Base-by-base conservation (phyloP, 1,284 basidiomycete genomes). In the Wolfiporia cocos region DNA sequence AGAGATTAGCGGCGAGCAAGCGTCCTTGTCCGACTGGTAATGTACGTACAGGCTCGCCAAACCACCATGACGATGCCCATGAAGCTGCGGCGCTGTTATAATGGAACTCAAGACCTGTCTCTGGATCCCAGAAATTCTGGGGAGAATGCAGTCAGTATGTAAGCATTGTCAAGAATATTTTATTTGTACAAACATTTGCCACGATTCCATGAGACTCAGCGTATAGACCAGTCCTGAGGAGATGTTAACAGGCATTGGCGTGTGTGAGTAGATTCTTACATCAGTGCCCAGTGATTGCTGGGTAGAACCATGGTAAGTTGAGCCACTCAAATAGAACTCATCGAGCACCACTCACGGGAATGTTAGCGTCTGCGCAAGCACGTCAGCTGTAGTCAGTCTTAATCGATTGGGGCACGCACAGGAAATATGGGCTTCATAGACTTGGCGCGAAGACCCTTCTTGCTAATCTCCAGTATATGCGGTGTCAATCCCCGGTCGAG, bases 151-250 rank as follows among this genome's bases (percentile, higher is more conserved):
- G 35, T 37, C 33, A 34, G 37, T 23, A 12, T 21, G 5, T 10
- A 51, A 45, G 22, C 34, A 30, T 30, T 21, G 18, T 32, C 17
- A 38, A 20, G 39, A 11, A 26, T 15, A 10, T 21, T 12, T 17
- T n/a, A 19, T 29, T 11, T 17, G 34, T 5, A 60, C 75, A 11
- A 53, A 88, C 86, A 57, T 96, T 96, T 11, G 81, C 92, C 10
- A 96, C 76, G 40, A 96, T 93, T 4, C 92, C 93, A 59, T 92
- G 88, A 17, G 82, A 84, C 59, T 92, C 88, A 0, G 87, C 86
- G 57, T 92, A 80, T 1, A 94, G 71, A 2, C 91, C 91, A 15
- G 91, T 94, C 81, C 86, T 89, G 47, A 28, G 29, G n/a, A 18
- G 5, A 39, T 3, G 17, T 49, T 17, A 45, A 17, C 18, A 45